A percentile compares a stretch with the other conserved stretches of the same genome.
Conservation (phyloP, 2,329 filamentous ascomycete species). For the Xylaria sp. region DNA sequence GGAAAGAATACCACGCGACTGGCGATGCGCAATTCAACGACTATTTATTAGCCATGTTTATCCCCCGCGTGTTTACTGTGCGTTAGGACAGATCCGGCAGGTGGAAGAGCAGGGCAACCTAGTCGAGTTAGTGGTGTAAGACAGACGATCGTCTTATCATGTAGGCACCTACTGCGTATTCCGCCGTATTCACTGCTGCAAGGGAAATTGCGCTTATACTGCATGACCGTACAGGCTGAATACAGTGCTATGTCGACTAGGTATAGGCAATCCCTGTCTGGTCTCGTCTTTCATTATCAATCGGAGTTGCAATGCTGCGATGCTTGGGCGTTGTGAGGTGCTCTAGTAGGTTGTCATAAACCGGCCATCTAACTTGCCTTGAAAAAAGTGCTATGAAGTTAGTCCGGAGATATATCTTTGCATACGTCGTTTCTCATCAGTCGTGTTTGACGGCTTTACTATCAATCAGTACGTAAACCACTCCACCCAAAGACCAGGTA, state of each 20-base stretch:
- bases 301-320: not conserved
- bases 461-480: no score
- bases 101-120: conserved; percentile 4
- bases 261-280: not conserved
- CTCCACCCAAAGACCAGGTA: no score
- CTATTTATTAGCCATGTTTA: conserved; percentile 26
- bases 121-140: conserved; percentile 11
- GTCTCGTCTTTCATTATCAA: not conserved
- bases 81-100: conserved; percentile 27
- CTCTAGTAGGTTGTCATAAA: not conserved
- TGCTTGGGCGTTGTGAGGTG: not conserved
- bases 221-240: not conserved
- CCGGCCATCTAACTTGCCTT: no score
- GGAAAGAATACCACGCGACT: not conserved
- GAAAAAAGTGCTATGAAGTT: not conserved
- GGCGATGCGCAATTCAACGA: not conserved
- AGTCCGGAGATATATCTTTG: not conserved
- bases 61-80: conserved; percentile 10
- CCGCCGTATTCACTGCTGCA: not conserved
- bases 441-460: not conserved
- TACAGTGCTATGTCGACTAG: not conserved
- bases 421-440: not conserved
- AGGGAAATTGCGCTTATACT: conserved; percentile 5
- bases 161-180: not conserved
- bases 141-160: not conserved